Conservation (phyloP, 1,284 basidiomycete species). For the Cystobasidiaceae sp. region DNA sequence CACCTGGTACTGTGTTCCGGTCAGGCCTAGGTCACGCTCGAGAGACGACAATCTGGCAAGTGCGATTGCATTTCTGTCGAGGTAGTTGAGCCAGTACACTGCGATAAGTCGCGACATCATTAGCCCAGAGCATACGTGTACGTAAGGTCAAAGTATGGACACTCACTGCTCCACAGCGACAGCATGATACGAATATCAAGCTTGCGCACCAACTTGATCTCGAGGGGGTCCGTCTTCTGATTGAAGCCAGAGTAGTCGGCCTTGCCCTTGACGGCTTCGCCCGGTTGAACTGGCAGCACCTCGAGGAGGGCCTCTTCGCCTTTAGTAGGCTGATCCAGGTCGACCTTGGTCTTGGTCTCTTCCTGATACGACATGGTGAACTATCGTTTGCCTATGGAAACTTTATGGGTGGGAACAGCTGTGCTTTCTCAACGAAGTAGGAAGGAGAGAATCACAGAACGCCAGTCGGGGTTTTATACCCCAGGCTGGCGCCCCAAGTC, state of each 20-base stretch:
- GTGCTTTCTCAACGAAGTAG: no score
- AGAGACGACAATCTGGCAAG: not conserved
- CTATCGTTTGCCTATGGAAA: no score
- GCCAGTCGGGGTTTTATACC: no score
- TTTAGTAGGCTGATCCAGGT: no score
- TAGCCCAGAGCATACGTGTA: not conserved
- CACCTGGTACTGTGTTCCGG: constrained; percentile 8
- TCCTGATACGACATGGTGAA: no score
- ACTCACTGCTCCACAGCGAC: not conserved
- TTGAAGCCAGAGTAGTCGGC: constrained; percentile 3
- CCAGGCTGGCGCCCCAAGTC: no score
- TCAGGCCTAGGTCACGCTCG: not conserved
- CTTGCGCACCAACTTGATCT: not conserved
- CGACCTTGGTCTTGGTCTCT: no score
- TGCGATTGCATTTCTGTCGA: constrained; percentile 14
- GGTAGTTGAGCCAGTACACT: no score
- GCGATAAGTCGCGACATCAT: not conserved
- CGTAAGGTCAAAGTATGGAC: not conserved
- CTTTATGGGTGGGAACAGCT: no score
- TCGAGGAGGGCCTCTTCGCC: no score
- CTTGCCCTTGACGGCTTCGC: not conserved
- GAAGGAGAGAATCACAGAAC: no score
- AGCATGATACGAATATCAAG: not conserved
- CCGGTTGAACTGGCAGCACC: no score
- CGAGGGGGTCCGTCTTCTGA: not conserved